Conservation (phyloP, 2,329 filamentous ascomycete species). For the Cercospora sp. region DNA sequence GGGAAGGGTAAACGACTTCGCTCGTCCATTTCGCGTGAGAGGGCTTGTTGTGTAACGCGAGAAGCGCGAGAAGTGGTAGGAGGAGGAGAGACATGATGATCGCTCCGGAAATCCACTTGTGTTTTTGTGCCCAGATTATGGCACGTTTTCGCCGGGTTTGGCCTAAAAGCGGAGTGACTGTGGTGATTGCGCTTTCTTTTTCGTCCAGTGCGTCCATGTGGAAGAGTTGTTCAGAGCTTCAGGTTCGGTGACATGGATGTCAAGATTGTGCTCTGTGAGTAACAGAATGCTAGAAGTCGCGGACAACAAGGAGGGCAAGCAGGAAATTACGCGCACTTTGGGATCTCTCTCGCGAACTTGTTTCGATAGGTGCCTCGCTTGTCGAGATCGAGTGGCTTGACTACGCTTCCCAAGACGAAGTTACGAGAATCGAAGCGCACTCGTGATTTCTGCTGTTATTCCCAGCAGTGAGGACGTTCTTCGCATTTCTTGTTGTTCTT, state of each 20-base stretch:
- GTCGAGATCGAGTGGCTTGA: not conserved
- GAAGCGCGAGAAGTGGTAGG: conserved; percentile 34
- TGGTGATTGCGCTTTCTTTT: conserved; percentile 19
- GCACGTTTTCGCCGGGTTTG: conserved; percentile 6
- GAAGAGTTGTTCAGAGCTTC: not conserved
- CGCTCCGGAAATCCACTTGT: conserved; percentile 30
- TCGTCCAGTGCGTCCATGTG: conserved; percentile 16
- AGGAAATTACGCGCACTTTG: not conserved
- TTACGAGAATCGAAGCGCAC: too few species aligned
- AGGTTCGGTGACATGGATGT: conserved; percentile 5
- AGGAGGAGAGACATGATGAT: conserved; percentile 30
- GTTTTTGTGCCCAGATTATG: conserved; percentile 25
- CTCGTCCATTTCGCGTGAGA: conserved; percentile 31
- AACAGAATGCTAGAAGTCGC: not conserved
- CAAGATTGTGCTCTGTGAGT: not conserved
- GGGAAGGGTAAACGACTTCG: conserved; percentile 13
- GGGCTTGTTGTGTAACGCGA: conserved; percentile 31
- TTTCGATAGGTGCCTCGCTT: not conserved
- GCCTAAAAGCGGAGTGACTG: conserved; percentile 11
- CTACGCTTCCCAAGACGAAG: too few species aligned
- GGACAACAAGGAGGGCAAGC: not conserved
- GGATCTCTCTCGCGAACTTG: too few species aligned
- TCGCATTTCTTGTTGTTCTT: not conserved
- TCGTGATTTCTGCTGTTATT: too few species aligned
- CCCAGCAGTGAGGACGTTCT: not conserved